Conservation (phyloP, 1,284 basidiomycete genomes). For the Leccinum variabile region DNA sequence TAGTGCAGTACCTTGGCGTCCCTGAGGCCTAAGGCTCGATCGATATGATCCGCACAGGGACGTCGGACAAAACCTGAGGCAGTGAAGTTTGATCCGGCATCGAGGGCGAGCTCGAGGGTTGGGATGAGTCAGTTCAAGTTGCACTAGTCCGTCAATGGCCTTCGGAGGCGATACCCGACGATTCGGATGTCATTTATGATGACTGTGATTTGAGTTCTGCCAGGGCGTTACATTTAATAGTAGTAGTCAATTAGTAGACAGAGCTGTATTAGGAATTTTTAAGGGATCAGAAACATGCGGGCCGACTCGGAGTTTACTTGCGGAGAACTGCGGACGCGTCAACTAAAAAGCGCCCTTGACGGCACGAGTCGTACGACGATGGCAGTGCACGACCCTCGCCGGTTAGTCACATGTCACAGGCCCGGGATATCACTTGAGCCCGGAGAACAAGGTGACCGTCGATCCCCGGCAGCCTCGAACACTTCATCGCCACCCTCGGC, state of each 20-base stretch:
- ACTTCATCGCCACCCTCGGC: background rate
- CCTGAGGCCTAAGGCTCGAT: background rate
- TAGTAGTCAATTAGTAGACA: background rate
- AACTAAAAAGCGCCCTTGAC: background rate
- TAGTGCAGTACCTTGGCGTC: background rate
- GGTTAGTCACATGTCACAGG: background rate
- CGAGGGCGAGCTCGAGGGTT: background rate
- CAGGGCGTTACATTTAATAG: no score
- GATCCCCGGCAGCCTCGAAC: background rate
- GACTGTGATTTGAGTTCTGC: no score
- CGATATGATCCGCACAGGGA: background rate
- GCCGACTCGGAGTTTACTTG: background rate
- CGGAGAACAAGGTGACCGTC: background rate
- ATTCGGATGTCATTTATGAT: no score
- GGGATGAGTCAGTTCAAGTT: background rate
- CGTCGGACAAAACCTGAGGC: no score
- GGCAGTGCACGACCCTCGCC: background rate
- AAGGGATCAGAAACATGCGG: background rate
- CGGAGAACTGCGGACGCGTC: background rate
- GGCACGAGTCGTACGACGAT: background rate
- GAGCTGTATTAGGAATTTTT: background rate
- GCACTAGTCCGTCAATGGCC: no score
- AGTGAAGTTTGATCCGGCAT: background rate
- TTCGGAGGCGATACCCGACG: no score
- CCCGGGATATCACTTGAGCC: background rate